Evolutionary conservation across 805 yeast genomes (phyloP).

Genomic region (Candida stauntonica): DNA sequence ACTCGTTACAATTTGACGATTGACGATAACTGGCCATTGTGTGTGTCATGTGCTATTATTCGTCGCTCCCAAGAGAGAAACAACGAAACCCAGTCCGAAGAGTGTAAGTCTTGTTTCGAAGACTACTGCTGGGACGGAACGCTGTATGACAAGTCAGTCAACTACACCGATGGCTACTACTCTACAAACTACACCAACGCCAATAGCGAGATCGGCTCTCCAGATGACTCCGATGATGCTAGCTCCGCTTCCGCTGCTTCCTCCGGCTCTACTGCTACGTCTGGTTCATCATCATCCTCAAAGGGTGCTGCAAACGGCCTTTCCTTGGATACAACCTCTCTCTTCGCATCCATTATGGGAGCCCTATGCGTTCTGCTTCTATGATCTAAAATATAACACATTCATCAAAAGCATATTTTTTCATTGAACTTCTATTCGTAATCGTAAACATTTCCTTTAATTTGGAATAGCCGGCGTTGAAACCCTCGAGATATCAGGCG

Average conservation of each 20-base stretch:
- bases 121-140: constrained; percentile 74
- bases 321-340: constrained; percentile 2
- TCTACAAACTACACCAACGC: constrained; percentile 8
- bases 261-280: constrained; percentile 4
- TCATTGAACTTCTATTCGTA: background rate
- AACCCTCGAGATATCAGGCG: constrained; percentile 22
- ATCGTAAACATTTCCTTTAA: background rate
- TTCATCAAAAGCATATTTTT: background rate
- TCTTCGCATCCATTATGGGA: constrained; percentile 13
- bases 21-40: constrained; percentile 63
- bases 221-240: constrained; percentile 7
- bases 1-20: constrained; percentile 63
- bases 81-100: constrained; percentile 51
- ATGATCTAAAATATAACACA: background rate
- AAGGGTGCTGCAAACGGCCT: constrained; percentile 5
- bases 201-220: constrained; percentile 3
- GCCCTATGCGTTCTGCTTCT: constrained; percentile 2
- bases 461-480: constrained; percentile 13
- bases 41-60: constrained; percentile 80
- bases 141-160: constrained; percentile 1
- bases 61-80: constrained; percentile 73
- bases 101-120: constrained; percentile 67
- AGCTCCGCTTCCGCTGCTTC: constrained; percentile 7
- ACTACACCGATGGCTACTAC: constrained; percentile 8
- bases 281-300: constrained; percentile 2